Evolutionary conservation across 805 yeast genomes (phyloP), one percentile per base, ranked within the genome.

Genomic region (Saccharomycopsis oosterbeekiorum): DNA sequence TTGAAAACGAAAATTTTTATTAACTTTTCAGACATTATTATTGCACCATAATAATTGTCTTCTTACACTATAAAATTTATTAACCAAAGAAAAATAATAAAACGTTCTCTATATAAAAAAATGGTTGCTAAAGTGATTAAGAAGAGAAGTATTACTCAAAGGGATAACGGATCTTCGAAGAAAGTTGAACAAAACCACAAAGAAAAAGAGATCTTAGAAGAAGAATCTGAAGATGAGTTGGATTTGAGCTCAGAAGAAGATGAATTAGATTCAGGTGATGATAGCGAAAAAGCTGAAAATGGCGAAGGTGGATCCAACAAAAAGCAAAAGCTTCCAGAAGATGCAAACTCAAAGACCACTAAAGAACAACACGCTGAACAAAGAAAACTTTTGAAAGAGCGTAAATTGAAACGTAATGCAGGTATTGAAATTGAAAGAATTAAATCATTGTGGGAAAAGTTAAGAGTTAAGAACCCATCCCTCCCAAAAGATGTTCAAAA

Each of bases 371-470:
- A 89, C 70, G 85, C 85, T 36, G 97, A 89, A 71, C 97, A 93
- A 74, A 85, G 85, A 72, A 84, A 84, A 68, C 70, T 85, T 43
- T 78, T 87, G 43, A 82, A 83, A 62, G 97, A 92, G 71, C 84
- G 99, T 75, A 93, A 92, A 73, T 76, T 89, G 66, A 84, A 85
- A 70, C 84, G 97, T 76, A 89, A 87, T 70, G 81, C 94, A n/a
- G 98, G 97, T 68, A 75, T 76, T 42, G 89, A 87, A 73, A 91
- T 93, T 58, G 90, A 89, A 72, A 81, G 83, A 66, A 90, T 93
- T 74, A 93, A 93, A 73, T 78, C 80, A 39, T 71, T 93, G 53
- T 93, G 99, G 99, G 98, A 92, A 77, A 84, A 82, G 72, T 78
- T 93, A 68, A 83, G 98, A 74, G 93, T 88, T 40, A 89, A 88